phyloP scores from a whole-genome alignment of 139 green algal genomes.

The Chlamydomonas sp. region DNA sequence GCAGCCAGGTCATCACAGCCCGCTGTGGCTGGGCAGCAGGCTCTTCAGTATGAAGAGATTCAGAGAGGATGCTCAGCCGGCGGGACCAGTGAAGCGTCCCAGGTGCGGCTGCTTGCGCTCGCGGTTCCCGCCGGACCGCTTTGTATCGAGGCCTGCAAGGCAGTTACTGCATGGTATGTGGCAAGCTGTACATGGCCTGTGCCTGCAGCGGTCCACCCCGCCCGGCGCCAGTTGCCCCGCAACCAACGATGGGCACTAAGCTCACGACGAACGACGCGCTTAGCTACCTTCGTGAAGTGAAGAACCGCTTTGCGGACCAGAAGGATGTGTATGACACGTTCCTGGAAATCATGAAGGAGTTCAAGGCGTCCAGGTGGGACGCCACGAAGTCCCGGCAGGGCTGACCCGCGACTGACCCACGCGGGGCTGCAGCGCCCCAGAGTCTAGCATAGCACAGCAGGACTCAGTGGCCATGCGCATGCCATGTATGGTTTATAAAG shows the following conservation, averaged over 20 bases:
- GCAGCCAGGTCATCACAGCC: not conserved
- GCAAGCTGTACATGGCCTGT: not conserved
- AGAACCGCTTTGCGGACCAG: conserved; percentile 84
- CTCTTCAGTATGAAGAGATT: conserved; percentile 30
- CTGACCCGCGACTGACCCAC: too few species aligned
- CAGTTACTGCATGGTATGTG: not conserved
- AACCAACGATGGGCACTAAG: conserved; percentile 40
- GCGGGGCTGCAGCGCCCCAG: too few species aligned
- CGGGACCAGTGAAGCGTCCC: conserved; percentile 4
- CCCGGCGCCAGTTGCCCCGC: conserved; percentile 24
- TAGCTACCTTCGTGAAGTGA: conserved; percentile 77
- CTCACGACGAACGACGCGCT: conserved; percentile 85
- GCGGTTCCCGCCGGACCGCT: too few species aligned
- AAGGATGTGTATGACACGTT: conserved; percentile 95
- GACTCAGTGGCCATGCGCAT: too few species aligned
- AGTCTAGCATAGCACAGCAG: too few species aligned
- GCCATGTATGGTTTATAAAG: too few species aligned
- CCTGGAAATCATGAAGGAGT: conserved; percentile 99
- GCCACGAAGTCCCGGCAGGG: too few species aligned
- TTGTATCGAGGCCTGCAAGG: not conserved
- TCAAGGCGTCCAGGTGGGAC: conserved; percentile 91
- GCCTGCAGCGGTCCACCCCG: conserved; percentile 26
- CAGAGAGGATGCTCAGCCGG: conserved; percentile 17
- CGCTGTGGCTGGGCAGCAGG: not conserved
- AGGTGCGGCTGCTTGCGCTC: conserved; percentile 37